Base-by-base conservation (phyloP, 257 asterid genomes). In the Jacaranda copaia region DNA sequence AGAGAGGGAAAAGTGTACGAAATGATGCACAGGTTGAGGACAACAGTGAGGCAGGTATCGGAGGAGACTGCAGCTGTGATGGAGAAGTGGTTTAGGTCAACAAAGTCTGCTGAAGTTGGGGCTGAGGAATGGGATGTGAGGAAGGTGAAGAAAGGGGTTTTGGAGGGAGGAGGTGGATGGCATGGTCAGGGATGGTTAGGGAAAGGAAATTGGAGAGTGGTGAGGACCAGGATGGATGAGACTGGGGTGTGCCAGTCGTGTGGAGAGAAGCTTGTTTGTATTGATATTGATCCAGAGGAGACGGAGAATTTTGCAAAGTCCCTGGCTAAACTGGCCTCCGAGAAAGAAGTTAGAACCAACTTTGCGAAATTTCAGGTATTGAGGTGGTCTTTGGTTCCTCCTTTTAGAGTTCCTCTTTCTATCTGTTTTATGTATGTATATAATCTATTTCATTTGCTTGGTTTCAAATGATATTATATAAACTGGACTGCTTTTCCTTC, bases 121-220 rank as follows among this genome's bases (percentile, higher is more conserved):
- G 61, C 11, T 13, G 85, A 87, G 87, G 85, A 88, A 15, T 93
- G 98, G 98, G 89, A 93, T 80, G 81, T 62, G 40, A 76, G 35
- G 79, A 86, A 82, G 76, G 99, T 96, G 83, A 89, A 79, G 80
- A 86, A 80, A 82, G 98, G 93, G 72, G 77, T 85, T 77, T 71
- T 85, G 72, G 92, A 90, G 80, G 99, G 98, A 71, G 99, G 99
- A 67, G 99, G 99, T 53, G 99, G 99, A 73, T 96, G 99, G 99
- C 99, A 96, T 64, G 98, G 99, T 32, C 94, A 88, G 67, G 99
- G 99, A 57, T 96, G 99, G 99, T 80, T 96, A 87, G 97, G 99
- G 59, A 87, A 63, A 82, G 98, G 97, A 77, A 79, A 80, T 40
- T 96, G 98, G 99, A 87, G 82, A 69, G 97, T 96, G 79, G 85